These are phyloP conservation scores for Arthroderma sp. DNA, from an alignment of 2,329 filamentous ascomycete genomes.

Conservation along the genomic window DNA sequence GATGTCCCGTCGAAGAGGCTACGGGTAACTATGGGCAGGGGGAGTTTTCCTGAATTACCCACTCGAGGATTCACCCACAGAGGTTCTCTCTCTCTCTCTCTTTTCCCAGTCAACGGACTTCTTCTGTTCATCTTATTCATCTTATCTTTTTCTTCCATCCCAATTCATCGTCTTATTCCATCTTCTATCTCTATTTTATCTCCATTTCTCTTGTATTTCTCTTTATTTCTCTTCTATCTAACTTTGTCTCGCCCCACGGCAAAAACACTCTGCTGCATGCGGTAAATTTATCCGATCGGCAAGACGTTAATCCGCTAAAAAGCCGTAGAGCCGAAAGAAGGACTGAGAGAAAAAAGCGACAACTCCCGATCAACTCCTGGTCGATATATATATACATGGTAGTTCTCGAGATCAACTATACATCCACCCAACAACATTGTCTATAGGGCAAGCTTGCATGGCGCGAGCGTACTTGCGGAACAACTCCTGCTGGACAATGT, in stretches of 20 bases:
- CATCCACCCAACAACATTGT: too few relatives aligned
- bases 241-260: neutral
- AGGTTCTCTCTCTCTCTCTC: neutral
- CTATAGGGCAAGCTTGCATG: neutral
- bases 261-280: conserved; percentile 4
- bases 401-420: too few relatives aligned
- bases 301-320: too few relatives aligned
- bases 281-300: neutral
- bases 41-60: neutral
- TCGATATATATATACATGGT: too few relatives aligned
- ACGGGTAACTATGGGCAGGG: neutral
- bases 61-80: too few relatives aligned
- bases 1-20: neutral
- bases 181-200: too few relatives aligned
- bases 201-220: neutral
- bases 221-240: neutral
- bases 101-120: neutral
- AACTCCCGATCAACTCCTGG: too few relatives aligned
- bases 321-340: too few relatives aligned
- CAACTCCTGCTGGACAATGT: neutral
- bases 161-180: too few relatives aligned
- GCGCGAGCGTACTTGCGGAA: neutral
- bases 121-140: neutral
- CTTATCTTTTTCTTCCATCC: too few relatives aligned
- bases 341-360: too few relatives aligned